These are phyloP conservation scores for Aureobasidium subglaciale DNA, from an alignment of 2,329 filamentous ascomycete species.

Conservation along the genomic window DNA sequence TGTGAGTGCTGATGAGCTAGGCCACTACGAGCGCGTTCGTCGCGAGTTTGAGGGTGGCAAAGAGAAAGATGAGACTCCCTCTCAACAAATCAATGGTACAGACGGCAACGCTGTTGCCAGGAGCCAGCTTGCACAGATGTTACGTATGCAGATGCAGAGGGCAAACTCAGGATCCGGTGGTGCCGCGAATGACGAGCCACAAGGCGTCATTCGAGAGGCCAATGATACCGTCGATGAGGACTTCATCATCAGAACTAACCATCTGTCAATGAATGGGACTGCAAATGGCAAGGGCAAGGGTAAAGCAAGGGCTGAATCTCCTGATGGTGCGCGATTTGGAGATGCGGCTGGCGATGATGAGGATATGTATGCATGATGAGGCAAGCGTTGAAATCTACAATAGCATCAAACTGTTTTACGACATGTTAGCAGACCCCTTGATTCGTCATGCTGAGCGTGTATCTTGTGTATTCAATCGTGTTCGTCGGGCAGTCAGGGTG, in stretches of 20 bases:
- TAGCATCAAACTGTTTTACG: no score
- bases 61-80: slow-evolving; percentile 35
- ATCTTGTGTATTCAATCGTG: no score
- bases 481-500: no score
- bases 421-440: no score
- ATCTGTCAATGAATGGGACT: slow-evolving; percentile 23
- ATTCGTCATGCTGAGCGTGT: no score
- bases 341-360: slow-evolving; percentile 33
- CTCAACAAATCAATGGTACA: neutral
- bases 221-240: slow-evolving; percentile 31
- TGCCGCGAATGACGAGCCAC: slow-evolving; percentile 28
- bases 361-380: slow-evolving; percentile 39
- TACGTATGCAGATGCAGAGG: slow-evolving; percentile 16
- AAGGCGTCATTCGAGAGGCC: slow-evolving; percentile 14
- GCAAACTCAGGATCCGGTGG: slow-evolving; percentile 8
- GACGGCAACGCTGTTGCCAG: slow-evolving; percentile 3
- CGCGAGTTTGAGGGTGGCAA: slow-evolving; percentile 68
- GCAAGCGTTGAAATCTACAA: no score
- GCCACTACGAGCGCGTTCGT: slow-evolving; percentile 82
- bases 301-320: slow-evolving; percentile 31
- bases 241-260: slow-evolving; percentile 36
- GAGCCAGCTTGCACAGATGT: slow-evolving; percentile 15
- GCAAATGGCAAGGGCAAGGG: slow-evolving; percentile 30
- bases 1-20: slow-evolving; percentile 84
- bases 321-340: slow-evolving; percentile 30